Conservation (phyloP, 106 monocot genomes). For the Acorus calamus region DNA sequence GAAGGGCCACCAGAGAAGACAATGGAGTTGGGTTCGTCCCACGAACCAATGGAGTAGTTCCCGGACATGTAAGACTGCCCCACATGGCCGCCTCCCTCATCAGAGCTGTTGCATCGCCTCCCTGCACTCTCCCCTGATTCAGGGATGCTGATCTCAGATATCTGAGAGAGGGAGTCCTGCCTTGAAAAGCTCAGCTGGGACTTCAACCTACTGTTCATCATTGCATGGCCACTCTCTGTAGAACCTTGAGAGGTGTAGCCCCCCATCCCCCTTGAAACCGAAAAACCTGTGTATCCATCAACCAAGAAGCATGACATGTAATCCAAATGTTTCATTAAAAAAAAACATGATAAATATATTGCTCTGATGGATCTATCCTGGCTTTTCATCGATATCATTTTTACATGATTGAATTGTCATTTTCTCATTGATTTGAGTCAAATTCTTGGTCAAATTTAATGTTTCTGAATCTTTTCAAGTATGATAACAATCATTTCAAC, state of each 20-base stretch:
- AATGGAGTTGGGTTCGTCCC: constrained; percentile 77
- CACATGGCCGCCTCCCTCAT: constrained; percentile 22
- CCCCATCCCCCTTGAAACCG: constrained; percentile 20
- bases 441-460: no score
- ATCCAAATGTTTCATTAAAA: background rate
- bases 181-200: constrained; percentile 58
- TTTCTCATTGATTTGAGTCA: no score
- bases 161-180: constrained; percentile 54
- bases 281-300: constrained; percentile 16
- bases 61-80: constrained; percentile 30
- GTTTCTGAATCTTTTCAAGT: no score
- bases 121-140: constrained; percentile 29
- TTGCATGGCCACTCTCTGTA: constrained; percentile 18
- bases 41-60: constrained; percentile 47
- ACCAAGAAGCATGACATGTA: no score
- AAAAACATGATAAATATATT: background rate
- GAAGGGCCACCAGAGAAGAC: constrained; percentile 35
- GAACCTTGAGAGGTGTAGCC: constrained; percentile 13
- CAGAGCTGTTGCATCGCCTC: constrained; percentile 20
- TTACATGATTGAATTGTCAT: no score
- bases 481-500: no score
- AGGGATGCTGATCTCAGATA: constrained; percentile 51
- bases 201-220: constrained; percentile 34
- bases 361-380: no score
- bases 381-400: no score